Base-by-base conservation (phyloP, 2,329 filamentous ascomycete genomes). In the Paraconiothyrium brasiliense region DNA sequence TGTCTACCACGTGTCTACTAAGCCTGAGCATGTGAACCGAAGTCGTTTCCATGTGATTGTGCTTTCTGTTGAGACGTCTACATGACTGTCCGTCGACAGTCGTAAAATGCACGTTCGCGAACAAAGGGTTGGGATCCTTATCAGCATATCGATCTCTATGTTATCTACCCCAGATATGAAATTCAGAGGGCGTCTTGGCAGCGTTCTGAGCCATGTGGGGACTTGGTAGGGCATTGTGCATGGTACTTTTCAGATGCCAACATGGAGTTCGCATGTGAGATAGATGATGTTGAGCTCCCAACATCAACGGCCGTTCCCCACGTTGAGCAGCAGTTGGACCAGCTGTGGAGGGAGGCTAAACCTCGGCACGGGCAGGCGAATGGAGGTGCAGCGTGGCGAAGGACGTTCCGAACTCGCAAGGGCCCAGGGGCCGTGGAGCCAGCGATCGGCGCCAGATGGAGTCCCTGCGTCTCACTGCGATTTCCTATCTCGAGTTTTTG, bases 371-470 rank as follows among this genome's bases (percentile, higher is more conserved):
- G 27, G 32, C 27, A 14, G n/a, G 43, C 54, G 30, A 56, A 56
- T 48, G n/a, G 27, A n/a, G 14, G 2, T n/a, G 14, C 39, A 56
- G 20, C 20, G 54, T 48, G 54, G 54, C 54, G 34, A 56, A 16
- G 34, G 37, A 24, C 8, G 13, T 47, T 37, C 54, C 54, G 54
- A 56, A n/a, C n/a, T 46, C 54, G 54, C 54, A 56, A 39, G 43
- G 37, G 5, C 14, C 27, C 27, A 30, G 11, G 54, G 41, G 9
- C 32, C 30, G 39, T 22, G n/a, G 9, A 43, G n/a, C 41, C 41
- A 46, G 16, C 43, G 41, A 56, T 46, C 54, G 54, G 51, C 37
- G 51, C 51, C 51, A 54, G 27, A 43, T 30, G 9, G 32, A 41
- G 51, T 30, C 51, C 51, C 51, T 54, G 51, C 51, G 39, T 54